Percentiles rank a stretch among this genome's conserved stretches.
These are phyloP conservation scores for Dianthus caryophyllus DNA, from an alignment of 148 eudicot species.

Conservation along the genomic window DNA sequence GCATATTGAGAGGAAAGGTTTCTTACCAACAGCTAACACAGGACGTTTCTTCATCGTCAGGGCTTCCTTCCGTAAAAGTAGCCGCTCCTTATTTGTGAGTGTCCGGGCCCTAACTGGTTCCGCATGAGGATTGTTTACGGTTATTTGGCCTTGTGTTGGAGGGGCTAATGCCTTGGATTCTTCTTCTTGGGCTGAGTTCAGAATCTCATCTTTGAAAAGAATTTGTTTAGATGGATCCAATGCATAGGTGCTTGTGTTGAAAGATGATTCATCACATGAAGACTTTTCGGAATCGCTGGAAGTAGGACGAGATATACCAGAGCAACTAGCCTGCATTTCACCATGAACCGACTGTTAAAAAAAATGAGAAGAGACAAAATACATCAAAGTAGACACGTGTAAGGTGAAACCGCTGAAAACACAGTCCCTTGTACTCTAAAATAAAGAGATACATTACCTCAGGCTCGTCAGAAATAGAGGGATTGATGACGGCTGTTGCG, in stretches of 20 bases:
- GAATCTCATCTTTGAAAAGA: slow-evolving; percentile 14
- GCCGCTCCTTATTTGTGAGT: slow-evolving; percentile 88
- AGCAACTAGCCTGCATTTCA: slow-evolving; percentile 24
- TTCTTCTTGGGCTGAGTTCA: slow-evolving; percentile 21
- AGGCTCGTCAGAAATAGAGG: slow-evolving; percentile 19
- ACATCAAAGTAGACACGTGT: background rate
- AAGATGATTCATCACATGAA: slow-evolving; percentile 16
- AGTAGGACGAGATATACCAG: slow-evolving; percentile 13
- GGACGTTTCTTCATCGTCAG: slow-evolving; percentile 66
- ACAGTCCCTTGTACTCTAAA: too few species aligned
- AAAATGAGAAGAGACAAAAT: slow-evolving; percentile 10
- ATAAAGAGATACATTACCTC: slow-evolving; percentile 25
- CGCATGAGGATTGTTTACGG: slow-evolving; percentile 16
- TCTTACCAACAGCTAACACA: slow-evolving; percentile 81
- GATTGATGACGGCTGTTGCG: background rate
- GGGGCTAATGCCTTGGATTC: slow-evolving; percentile 20
- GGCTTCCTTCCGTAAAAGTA: slow-evolving; percentile 81
- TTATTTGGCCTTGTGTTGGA: slow-evolving; percentile 19
- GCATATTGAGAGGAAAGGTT: too few species aligned
- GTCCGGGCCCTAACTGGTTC: slow-evolving; percentile 38
- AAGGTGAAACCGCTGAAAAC: slow-evolving; percentile 8
- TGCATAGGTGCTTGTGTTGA: slow-evolving; percentile 13
- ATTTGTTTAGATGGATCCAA: slow-evolving; percentile 21
- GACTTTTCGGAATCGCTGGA: slow-evolving; percentile 20
- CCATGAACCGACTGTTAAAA: background rate